A percentile compares a stretch with the other conserved stretches of the same genome.
Evolutionary conservation across 176 grass and related monocot genomes (phyloP).

Genomic region (Metroxylon sagu): DNA sequence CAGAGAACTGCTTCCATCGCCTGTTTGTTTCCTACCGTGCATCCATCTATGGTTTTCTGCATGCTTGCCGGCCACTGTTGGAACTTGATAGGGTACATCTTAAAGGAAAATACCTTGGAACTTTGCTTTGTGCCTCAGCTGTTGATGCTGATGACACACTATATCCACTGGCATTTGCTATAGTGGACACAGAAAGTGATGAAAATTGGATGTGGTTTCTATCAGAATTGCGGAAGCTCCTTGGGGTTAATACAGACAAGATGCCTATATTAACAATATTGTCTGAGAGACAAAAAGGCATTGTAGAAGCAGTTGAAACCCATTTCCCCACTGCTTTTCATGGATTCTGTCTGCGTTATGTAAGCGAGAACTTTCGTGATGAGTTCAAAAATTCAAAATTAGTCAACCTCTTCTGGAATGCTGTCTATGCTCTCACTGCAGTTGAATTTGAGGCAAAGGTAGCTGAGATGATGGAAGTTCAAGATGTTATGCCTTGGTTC

Average conservation of each 20-base stretch:
- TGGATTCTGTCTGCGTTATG: constrained; percentile 82
- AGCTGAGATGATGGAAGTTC: constrained; percentile 85
- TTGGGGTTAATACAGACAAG: constrained; percentile 94
- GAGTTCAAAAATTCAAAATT: constrained; percentile 98
- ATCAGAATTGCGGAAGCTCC: constrained; percentile 87
- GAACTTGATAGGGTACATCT: constrained; percentile 86
- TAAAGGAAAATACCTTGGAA: constrained; percentile 98
- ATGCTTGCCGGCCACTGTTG: constrained; percentile 75
- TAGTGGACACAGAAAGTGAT: constrained; percentile 74
- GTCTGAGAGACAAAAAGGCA: constrained; percentile 56
- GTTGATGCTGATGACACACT: constrained; percentile 75
- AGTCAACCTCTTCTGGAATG: constrained; percentile 89
- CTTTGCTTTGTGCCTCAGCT: constrained; percentile 83
- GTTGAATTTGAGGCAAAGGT: constrained; percentile 79
- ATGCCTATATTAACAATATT: constrained; percentile 83
- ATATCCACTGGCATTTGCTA: constrained; percentile 80
- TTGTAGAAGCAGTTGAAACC: constrained; percentile 62
- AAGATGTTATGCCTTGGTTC: constrained; percentile 91
- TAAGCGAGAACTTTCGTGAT: constrained; percentile 85
- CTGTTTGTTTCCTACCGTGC: constrained; percentile 74
- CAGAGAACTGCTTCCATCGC: constrained; percentile 75
- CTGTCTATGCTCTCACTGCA: constrained; percentile 74
- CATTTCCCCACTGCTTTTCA: constrained; percentile 82
- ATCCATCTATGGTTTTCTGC: constrained; percentile 93
- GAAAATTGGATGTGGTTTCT: constrained; percentile 99